Evolutionary conservation across 768 basidiomycete genomes (phyloP).

Genomic region (Astraeus odoratus): DNA sequence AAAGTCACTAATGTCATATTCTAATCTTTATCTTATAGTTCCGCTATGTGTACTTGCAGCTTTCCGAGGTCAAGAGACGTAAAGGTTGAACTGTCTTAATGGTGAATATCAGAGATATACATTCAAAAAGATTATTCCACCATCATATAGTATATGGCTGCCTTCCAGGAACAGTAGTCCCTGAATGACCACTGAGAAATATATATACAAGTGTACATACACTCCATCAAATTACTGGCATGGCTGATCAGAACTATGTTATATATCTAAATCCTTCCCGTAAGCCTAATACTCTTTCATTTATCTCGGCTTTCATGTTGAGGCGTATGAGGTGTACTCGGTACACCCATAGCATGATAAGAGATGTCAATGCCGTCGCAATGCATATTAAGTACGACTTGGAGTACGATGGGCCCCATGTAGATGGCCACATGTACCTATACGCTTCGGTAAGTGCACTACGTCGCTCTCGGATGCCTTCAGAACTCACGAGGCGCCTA

Average conservation of each 20-base stretch:
- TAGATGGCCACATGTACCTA: constrained; percentile 55
- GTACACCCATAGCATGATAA: constrained; percentile 41
- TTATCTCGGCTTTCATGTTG: constrained; percentile 31
- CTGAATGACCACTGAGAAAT: no score
- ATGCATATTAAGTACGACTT: constrained; percentile 68
- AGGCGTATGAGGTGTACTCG: constrained; percentile 32
- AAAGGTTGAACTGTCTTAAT: no score
- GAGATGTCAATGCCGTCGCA: constrained; percentile 40
- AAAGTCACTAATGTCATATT: constrained; percentile 17
- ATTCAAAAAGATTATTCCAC: no score
- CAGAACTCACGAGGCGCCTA: constrained; percentile 64
- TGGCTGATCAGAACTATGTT: no score
- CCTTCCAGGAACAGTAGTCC: no score
- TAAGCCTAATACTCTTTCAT: constrained; percentile 18
- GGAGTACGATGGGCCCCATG: constrained; percentile 63
- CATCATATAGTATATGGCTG: no score
- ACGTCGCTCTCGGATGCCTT: not conserved
- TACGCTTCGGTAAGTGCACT: no score
- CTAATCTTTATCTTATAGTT: constrained; percentile 3
- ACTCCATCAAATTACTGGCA: no score
- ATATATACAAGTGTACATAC: no score
- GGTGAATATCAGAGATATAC: no score
- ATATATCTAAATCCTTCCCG: not conserved
- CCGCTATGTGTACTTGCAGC: not conserved
- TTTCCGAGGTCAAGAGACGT: not conserved